A percentile compares a stretch with the other conserved stretches of the same genome.
Evolutionary conservation across 2,329 filamentous ascomycete genomes (phyloP).

Genomic region (Botryotinia calthae): DNA sequence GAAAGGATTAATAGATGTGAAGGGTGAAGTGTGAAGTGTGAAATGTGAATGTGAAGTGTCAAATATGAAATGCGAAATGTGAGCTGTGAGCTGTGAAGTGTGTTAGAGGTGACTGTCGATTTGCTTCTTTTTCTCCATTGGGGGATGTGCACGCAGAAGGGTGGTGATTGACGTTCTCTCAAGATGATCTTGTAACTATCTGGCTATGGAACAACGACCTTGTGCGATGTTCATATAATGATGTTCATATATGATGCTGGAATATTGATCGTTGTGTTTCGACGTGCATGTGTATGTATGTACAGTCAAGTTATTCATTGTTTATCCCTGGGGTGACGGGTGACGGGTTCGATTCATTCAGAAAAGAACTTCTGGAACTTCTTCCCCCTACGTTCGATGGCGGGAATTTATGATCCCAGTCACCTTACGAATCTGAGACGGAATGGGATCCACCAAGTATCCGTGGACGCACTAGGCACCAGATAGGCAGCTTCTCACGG

Average conservation of each 20-base stretch:
- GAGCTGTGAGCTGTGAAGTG: too few species aligned
- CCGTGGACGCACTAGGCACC: background rate
- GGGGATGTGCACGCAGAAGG: background rate
- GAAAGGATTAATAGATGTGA: too few species aligned
- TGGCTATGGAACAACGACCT: too few species aligned
- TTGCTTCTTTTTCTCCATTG: background rate
- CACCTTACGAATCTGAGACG: constrained; percentile 6
- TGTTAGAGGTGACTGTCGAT: too few species aligned
- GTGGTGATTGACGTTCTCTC: background rate
- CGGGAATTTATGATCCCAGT: background rate
- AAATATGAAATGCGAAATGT: background rate
- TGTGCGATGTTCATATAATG: background rate
- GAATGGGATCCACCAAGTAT: background rate
- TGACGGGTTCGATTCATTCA: too few species aligned
- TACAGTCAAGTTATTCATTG: background rate
- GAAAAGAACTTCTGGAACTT: constrained; percentile 12
- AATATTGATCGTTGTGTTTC: too few species aligned
- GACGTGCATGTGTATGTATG: too few species aligned
- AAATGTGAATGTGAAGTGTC: too few species aligned
- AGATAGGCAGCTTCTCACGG: too few species aligned
- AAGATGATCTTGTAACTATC: background rate
- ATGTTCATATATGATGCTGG: background rate
- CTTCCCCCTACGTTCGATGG: background rate
- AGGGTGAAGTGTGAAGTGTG: background rate
- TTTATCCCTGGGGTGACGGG: background rate